These are phyloP conservation scores for Geoglossum cookeanum DNA, from an alignment of 2,329 filamentous ascomycete species.

Conservation along the genomic window DNA sequence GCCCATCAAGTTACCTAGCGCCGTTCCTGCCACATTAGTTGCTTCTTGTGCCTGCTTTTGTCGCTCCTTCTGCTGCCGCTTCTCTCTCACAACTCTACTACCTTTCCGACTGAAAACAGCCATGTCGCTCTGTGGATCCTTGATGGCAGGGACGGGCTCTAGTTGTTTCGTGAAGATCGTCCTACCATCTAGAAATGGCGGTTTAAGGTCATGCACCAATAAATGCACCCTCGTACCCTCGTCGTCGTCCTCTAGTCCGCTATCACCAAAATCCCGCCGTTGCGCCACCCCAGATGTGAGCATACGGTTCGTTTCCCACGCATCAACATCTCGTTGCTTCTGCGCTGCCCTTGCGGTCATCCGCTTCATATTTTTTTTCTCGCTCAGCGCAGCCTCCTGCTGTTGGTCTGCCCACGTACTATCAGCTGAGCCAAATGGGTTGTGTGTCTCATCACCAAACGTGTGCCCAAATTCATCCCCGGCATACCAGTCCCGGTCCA, in stretches of 20 bases:
- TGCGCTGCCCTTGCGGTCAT: constrained; percentile 60
- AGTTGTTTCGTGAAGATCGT: constrained; percentile 96
- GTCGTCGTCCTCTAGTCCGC: constrained; percentile 74
- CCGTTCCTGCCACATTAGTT: constrained; percentile 79
- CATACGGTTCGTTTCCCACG: constrained; percentile 98
- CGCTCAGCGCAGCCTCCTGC: constrained; percentile 50
- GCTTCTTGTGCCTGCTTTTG: constrained; percentile 90
- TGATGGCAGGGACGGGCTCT: constrained; percentile 81
- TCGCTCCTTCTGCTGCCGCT: constrained; percentile 76
- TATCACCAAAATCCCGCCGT: constrained; percentile 52
- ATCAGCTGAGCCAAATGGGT: constrained; percentile 66
- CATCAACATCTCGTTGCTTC: constrained; percentile 85
- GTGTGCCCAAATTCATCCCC: constrained; percentile 72
- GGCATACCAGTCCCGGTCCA: constrained; percentile 87
- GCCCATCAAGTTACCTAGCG: constrained; percentile 86
- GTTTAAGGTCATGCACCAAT: constrained; percentile 79
- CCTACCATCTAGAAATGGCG: constrained; percentile 84
- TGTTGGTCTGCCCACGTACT: constrained; percentile 57
- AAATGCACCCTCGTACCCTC: constrained; percentile 79
- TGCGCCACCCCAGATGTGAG: constrained; percentile 90
- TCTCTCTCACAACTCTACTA: constrained; percentile 80
- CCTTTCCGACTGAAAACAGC: constrained; percentile 93
- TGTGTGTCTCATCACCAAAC: constrained; percentile 82
- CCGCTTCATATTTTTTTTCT: constrained; percentile 58
- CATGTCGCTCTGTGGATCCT: constrained; percentile 94